Base-by-base conservation (phyloP, 2,329 filamentous ascomycete genomes). In the Cladosporium velox region DNA sequence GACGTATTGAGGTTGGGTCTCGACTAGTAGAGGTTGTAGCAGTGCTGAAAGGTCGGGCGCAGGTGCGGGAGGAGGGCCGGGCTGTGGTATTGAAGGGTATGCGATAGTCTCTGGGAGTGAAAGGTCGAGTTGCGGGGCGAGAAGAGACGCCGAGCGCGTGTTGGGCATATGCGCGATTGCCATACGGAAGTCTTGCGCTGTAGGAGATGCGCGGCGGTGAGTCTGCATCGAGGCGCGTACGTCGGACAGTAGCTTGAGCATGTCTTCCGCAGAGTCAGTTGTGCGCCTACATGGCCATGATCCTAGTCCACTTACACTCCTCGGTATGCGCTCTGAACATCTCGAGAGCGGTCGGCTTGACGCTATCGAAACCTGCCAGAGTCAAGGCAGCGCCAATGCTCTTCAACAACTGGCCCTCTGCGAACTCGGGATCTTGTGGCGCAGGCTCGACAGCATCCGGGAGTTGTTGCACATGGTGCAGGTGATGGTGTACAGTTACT, bases 141-240 rank as follows among this genome's bases (percentile, higher is more conserved):
- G 71, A n/a, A 75, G 74, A 15, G 79, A 80, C 64, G 79, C 76
- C 11, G 74, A 73, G 15, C 66, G 76, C 74, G 64, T 73, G 68
- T 67, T 77, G 78, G 69, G 72, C 69, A 66, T 74, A 6, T 67
- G 67, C 44, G 82, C 78, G 59, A 86, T 79, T 11, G 83, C 83
- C 65, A 79, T 77, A 66, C 85, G 81, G 74, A 88, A 89, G 75
- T 90, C 87, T 68, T 83, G 80, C 0, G 87, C 83, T 26, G 87
- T 83, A 1, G 86, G 84, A 55, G 82, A 80, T 11, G 79, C 82
- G 60, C 87, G 84, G 58, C 87, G 83, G 60, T 81, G 81, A 54
- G 82, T 81, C 49, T 80, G 76, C 87, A 89, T 90, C 6, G 86
- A 87, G 57, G 81, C 80, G 49, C 83, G 83, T 38, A 87, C 82